Percentiles rank a stretch among this genome's conserved stretches.
Conservation (phyloP, 108 stramenopile genomes). For the Nitzschia sp. region DNA sequence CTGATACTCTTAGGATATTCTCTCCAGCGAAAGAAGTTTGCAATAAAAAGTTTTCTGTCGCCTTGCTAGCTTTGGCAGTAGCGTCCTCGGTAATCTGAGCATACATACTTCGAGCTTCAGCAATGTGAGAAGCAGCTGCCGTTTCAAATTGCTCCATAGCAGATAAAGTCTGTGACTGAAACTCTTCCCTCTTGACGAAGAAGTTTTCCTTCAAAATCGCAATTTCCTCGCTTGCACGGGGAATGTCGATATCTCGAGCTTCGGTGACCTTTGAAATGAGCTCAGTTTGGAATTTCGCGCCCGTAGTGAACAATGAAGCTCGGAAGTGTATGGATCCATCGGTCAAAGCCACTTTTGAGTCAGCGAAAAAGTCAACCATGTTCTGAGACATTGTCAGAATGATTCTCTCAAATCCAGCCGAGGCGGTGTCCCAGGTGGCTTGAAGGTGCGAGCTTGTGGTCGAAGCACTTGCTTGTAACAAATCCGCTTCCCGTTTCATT, state of each 20-base stretch:
- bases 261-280: background rate
- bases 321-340: too few species aligned
- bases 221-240: background rate
- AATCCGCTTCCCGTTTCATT: too few species aligned
- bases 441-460: too few species aligned
- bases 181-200: too few species aligned
- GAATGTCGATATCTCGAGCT: background rate
- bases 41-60: background rate
- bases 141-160: background rate
- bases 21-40: background rate
- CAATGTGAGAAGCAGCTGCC: background rate
- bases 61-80: background rate
- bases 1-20: background rate
- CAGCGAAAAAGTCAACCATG: too few species aligned
- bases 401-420: too few species aligned
- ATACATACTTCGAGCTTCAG: background rate
- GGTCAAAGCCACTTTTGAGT: too few species aligned
- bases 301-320: too few species aligned
- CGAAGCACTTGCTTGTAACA: too few species aligned
- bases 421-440: too few species aligned
- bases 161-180: background rate
- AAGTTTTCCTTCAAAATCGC: background rate
- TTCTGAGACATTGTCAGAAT: too few species aligned
- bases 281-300: background rate
- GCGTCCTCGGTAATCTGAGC: background rate